Evolutionary conservation across 1,284 basidiomycete genomes (phyloP).

Genomic region (Apiotrichum porosum): DNA sequence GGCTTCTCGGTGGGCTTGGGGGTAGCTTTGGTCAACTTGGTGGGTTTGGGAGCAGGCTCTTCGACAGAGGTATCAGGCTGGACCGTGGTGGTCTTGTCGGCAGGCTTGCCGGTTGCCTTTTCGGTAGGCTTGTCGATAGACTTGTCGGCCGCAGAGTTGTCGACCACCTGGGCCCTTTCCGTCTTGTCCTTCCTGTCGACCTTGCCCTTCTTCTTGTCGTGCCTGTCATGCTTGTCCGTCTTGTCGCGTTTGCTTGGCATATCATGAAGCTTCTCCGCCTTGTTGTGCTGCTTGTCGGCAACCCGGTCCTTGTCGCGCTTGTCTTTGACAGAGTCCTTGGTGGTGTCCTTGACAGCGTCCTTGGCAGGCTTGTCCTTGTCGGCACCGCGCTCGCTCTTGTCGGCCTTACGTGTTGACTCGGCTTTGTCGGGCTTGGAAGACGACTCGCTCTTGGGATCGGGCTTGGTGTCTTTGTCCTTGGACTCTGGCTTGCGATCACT

Average conservation of each 20-base stretch:
- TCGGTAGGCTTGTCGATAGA: not conserved
- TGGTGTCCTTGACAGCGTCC: not conserved
- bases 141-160: not conserved
- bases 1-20: conserved; percentile 2
- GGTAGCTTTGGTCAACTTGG: not conserved
- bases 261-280: not conserved
- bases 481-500: not conserved
- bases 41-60: too few relatives aligned
- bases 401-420: not conserved
- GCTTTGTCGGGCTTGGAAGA: not conserved
- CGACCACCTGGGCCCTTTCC: not conserved
- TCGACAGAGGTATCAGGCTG: too few relatives aligned
- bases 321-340: not conserved
- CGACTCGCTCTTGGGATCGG: not conserved
- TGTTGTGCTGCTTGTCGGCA: not conserved
- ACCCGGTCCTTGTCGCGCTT: too few relatives aligned
- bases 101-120: not conserved
- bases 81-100: not conserved
- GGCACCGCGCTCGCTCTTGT: not conserved
- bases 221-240: not conserved
- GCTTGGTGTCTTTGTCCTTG: not conserved
- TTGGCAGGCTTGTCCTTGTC: conserved; percentile 1
- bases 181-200: conserved; percentile 5
- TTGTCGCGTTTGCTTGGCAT: not conserved
- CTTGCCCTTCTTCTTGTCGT: not conserved